A percentile compares a stretch with the other conserved stretches of the same genome.
These are phyloP conservation scores for Metarhizium robertsii DNA, from an alignment of 2,329 filamentous ascomycete genomes.

Conservation along the genomic window DNA sequence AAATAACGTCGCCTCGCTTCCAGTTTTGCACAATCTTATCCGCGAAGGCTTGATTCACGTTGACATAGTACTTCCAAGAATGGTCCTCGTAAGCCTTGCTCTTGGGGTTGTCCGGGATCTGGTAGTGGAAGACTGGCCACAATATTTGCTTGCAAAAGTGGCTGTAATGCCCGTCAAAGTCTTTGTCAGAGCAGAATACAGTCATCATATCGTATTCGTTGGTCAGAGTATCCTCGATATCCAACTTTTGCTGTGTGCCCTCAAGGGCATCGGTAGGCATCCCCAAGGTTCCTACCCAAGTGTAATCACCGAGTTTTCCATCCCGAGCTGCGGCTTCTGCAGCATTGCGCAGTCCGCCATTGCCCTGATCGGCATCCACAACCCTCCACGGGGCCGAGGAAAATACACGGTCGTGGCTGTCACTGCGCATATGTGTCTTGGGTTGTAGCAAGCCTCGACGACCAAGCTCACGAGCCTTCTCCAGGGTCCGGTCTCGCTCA, in stretches of 20 bases:
- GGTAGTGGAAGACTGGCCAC: slow-evolving; percentile 97
- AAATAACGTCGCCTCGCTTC: slow-evolving; percentile 87
- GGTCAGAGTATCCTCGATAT: slow-evolving; percentile 74
- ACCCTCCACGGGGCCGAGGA: slow-evolving; percentile 75
- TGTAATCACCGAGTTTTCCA: slow-evolving; percentile 62
- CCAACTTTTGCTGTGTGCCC: slow-evolving; percentile 63
- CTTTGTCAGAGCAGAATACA: slow-evolving; percentile 81
- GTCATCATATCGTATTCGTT: slow-evolving; percentile 75
- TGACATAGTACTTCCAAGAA: slow-evolving; percentile 91
- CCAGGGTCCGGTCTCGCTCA: slow-evolving; percentile 49
- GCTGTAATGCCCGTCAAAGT: slow-evolving; percentile 88
- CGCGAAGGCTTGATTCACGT: slow-evolving; percentile 86
- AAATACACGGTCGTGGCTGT: slow-evolving; percentile 61
- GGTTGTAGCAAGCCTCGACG: slow-evolving; percentile 51
- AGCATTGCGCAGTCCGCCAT: slow-evolving; percentile 84
- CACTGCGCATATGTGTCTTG: slow-evolving; percentile 40
- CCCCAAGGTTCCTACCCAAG: slow-evolving; percentile 87
- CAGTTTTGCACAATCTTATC: slow-evolving; percentile 85
- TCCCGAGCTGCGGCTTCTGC: slow-evolving; percentile 67
- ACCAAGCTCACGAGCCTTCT: slow-evolving; percentile 49
- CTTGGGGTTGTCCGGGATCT: slow-evolving; percentile 95
- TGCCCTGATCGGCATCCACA: slow-evolving; percentile 79
- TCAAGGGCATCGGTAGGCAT: slow-evolving; percentile 86
- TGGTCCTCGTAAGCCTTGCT: slow-evolving; percentile 98
- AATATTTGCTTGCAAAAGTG: slow-evolving; percentile 97